Evolutionary conservation across 805 yeast genomes (phyloP), one percentile per base, ranked within the genome.

Genomic region (Sugiyamaella smithiae): DNA sequence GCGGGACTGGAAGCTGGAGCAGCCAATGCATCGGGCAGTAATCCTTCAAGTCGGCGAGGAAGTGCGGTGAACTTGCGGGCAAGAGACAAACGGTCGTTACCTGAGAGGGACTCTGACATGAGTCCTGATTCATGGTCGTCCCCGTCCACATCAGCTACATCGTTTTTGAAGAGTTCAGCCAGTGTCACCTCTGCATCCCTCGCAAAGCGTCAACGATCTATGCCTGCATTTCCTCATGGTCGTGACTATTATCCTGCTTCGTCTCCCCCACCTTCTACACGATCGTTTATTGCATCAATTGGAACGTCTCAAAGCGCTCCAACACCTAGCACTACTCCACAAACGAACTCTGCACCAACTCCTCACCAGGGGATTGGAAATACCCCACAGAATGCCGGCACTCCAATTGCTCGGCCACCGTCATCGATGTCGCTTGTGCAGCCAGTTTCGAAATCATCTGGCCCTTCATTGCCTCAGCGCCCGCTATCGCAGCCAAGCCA

Each of bases 221-320:
- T 28, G 28, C 33, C 47, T 4, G 38, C 33, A 12, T 24, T 23
- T 24, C n/a, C 37, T 20, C 38, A 35, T 4, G 8, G 16, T 8
- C 36, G 37, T 12, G 43, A 45, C 22, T 36, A 32, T 9, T 47
- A 47, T 26, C 50, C 41, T 12, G 50, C 50, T 29, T 47, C 50
- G 5, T 47, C 50, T 8, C 50, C 50, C n/a, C 50, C 50, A 4
- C 50, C 45, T n/a, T n/a, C 50, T 12, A 23, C 45, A 6, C 17
- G 32, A 3, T 28, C 32, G n/a, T 26, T 25, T 20, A 29, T 20
- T 28, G 22, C 38, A 8, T 43, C 33, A n/a, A 25, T 8, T 16
- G 33, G 43, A 8, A 8, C 42, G 7, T 29, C 38, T 19, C 45
- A 29, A n/a, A 42, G 22, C 22, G 20, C 20, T 42, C 38, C 45